phyloP scores from a whole-genome alignment of 2,329 filamentous ascomycete genomes.

The Fusarium buxicola region DNA sequence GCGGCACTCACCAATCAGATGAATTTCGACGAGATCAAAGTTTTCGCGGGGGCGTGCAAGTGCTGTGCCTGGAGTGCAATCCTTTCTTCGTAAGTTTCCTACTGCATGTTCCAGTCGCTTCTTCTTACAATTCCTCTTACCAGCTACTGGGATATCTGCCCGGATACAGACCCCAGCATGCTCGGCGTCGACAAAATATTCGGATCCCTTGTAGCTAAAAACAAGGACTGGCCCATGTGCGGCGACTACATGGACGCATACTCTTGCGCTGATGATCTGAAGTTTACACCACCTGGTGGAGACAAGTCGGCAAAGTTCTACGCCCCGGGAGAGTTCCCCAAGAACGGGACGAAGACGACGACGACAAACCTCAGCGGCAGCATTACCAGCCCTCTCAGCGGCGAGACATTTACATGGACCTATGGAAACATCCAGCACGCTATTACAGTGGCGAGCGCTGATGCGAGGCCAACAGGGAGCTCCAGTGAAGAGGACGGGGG shows the following conservation, averaged over 20 bases:
- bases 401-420: slow-evolving; percentile 2
- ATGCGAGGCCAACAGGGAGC: not conserved
- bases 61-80: slow-evolving; percentile 4
- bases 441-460: not conserved
- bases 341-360: slow-evolving; percentile 8
- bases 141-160: slow-evolving; percentile 14
- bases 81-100: slow-evolving; percentile 2
- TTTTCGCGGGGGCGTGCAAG: no score
- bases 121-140: not conserved
- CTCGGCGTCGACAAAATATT: no score
- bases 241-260: no score
- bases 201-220: no score
- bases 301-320: slow-evolving; percentile 10
- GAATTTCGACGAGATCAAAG: no score
- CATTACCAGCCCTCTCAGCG: slow-evolving; percentile 4
- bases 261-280: not conserved
- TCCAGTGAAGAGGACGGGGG: not conserved
- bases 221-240: no score
- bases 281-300: not conserved
- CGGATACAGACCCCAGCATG: slow-evolving; percentile 1
- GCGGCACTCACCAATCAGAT: no score
- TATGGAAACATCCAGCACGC: not conserved
- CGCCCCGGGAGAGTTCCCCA: not conserved
- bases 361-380: not conserved
- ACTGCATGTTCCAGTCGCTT: no score